A percentile compares a stretch with the other conserved stretches of the same genome.
Conservation (phyloP, 129 eudicot genomes). For the Cynara cardunculus region DNA sequence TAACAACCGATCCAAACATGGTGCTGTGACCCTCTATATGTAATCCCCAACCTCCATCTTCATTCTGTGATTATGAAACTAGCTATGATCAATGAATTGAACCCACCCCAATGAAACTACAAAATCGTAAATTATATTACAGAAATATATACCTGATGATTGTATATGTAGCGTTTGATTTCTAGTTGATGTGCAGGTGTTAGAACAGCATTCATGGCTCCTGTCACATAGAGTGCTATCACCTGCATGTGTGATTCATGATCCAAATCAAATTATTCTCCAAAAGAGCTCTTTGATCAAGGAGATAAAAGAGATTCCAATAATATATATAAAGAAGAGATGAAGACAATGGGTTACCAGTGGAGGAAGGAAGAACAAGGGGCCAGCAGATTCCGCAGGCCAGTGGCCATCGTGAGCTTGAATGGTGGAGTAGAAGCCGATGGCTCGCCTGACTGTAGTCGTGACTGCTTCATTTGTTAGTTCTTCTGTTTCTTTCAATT, state of each 20-base stretch:
- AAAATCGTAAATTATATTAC: neutral
- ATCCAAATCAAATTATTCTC: neutral
- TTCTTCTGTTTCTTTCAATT: constrained; percentile 34
- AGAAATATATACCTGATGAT: constrained; percentile 50
- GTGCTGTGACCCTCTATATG: constrained; percentile 64
- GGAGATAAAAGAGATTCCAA: neutral
- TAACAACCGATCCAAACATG: constrained; percentile 45
- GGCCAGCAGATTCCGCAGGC: constrained; percentile 79
- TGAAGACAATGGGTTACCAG: constrained; percentile 26
- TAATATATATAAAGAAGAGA: neutral
- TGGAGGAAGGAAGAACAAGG: constrained; percentile 62
- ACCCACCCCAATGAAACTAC: neutral
- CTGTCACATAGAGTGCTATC: constrained; percentile 52
- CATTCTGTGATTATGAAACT: constrained; percentile 31
- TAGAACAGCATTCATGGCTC: constrained; percentile 27
- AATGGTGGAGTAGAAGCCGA: constrained; percentile 48
- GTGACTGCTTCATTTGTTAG: constrained; percentile 42
- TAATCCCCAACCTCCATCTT: constrained; percentile 68
- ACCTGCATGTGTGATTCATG: constrained; percentile 34
- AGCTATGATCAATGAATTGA: neutral
- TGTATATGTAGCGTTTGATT: constrained; percentile 53
- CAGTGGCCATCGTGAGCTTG: constrained; percentile 72
- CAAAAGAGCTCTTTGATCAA: neutral
- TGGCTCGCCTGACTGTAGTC: constrained; percentile 45
- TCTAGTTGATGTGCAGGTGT: constrained; percentile 53